Base-by-base conservation (phyloP, 2,329 filamentous ascomycete species). In the Aspergillus vadensis region DNA sequence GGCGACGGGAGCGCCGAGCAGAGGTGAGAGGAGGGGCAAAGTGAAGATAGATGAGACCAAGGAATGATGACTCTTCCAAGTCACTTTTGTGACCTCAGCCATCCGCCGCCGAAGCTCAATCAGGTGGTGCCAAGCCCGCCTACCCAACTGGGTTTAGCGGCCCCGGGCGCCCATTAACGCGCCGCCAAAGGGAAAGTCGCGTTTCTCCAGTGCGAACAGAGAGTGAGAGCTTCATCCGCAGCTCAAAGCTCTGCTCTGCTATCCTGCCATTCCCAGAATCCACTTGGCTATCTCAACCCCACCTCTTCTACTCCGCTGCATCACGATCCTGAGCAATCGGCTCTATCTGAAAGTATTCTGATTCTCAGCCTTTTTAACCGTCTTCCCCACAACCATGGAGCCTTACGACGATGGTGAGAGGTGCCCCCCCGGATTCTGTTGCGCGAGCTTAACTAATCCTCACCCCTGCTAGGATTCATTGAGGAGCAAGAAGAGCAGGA, bases 401-500 rank as follows among this genome's bases (percentile, higher is more conserved):
- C 63, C 69, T 53, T 76, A 75, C 50, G 75, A 77, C 25, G 74
- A 76, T 48, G 70, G 73, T 69, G 63, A 63, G 61, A 56, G 63
- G 64, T 59, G 61, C 61, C 60, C 36, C 32, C 10, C 32, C 30
- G 25, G 39, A 19, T 47, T 59, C 47, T 15, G 55, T 59, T 67
- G 55, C 57, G 53, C 61, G 57, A 47, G 39, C 56, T 17, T 48
- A 48, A 62, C 67, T 74, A 58, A 58, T 59, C 14, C 54, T 36
- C 36, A 41, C 38, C 61, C 66, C 60, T 58, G 58, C 43, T 55
- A 70, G 72, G 69, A 58, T 70, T 72, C 43, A 69, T 74, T 61
- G 74, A 76, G 63, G 74, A 76, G 60, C 74, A 77, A 54, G 76
- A 77, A 57, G 75, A 83, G 50, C 84, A 87, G 63, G 88, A 92